Base-by-base conservation (phyloP, 495 filamentous ascomycete species). In the Apodospora peruviana region DNA sequence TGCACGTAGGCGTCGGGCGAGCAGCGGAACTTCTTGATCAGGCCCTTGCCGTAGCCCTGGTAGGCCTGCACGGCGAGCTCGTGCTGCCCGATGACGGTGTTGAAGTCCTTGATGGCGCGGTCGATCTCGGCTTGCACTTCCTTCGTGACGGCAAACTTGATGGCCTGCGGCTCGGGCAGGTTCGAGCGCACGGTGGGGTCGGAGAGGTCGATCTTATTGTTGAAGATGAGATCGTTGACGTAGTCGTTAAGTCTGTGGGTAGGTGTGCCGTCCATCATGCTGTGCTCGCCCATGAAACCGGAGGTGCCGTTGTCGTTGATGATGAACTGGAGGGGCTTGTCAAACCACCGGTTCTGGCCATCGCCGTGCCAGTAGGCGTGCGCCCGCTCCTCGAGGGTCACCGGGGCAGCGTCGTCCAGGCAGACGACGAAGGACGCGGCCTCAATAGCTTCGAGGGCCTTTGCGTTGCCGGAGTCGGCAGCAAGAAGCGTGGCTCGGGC, bases 11-110 rank as follows among this genome's bases (percentile, higher is more conserved):
- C 94, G 58, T 99, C 94, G 25, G 94, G 94, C 46, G 87, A 94
- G 83, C 87, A 95, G 73, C 88, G 91, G 84, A 99, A 96, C 68
- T 95, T 94, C 85, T 99, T 99, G 78, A 99, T 97, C 41, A 99
- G 73, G 37, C 89, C 90, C 76, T 97, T 99, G 65, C 94, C 94
- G 68, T 99, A 99, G 60, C 86, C 93, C 64, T 95, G 90, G 78
- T 90, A 99, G 23, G 87, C 84, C 65, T 96, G 91, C 14, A 99
- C 91, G 16, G 85, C 79, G 37, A 99, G 82, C 68, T 99, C 88
- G 70, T 99, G 94, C 55, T 85, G 71, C 34, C 76, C 82, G 51
- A 97, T 95, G 51, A 90, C 80, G 50, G 79, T 72, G 50, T 74
- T 73, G 71, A 96, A 94, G 72, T 93, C 84, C 47, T 75, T 75